Evolutionary conservation across 1,284 basidiomycete genomes (phyloP).

Genomic region (Sanghuangporus weigelae): DNA sequence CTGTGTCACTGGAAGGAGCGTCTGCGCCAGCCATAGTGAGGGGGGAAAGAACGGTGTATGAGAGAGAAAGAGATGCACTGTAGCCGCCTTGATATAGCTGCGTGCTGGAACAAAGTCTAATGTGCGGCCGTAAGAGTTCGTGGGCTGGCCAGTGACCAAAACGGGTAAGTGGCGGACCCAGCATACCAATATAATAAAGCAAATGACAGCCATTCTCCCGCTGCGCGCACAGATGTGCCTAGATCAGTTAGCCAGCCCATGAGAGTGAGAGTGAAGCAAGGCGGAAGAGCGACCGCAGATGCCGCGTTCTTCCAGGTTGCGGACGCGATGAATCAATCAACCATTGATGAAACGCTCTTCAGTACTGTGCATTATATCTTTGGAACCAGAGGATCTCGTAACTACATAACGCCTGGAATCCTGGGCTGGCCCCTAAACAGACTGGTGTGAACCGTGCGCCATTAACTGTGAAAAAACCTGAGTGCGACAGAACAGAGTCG

Average conservation of each 20-base stretch:
- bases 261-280: background rate
- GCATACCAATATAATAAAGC: background rate
- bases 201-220: background rate
- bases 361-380: too few species aligned
- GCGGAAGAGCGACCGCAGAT: background rate
- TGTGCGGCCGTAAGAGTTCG: background rate
- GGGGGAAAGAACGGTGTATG: background rate
- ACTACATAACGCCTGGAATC: too few species aligned
- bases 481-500: too few species aligned
- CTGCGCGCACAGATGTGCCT: too few species aligned
- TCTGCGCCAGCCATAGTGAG: background rate
- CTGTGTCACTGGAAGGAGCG: background rate
- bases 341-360: too few species aligned
- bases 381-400: too few species aligned
- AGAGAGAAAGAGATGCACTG: background rate
- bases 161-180: background rate
- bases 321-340: background rate
- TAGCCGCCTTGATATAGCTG: background rate
- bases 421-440: too few species aligned
- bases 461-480: too few species aligned
- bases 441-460: too few species aligned
- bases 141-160: background rate
- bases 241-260: too few species aligned
- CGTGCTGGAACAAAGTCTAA: background rate
- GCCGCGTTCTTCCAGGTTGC: background rate